Evolutionary conservation across 1,139 yeast genomes (phyloP), one percentile per base, ranked within the genome.

Genomic region (Debaryomycetaceae sp.): DNA sequence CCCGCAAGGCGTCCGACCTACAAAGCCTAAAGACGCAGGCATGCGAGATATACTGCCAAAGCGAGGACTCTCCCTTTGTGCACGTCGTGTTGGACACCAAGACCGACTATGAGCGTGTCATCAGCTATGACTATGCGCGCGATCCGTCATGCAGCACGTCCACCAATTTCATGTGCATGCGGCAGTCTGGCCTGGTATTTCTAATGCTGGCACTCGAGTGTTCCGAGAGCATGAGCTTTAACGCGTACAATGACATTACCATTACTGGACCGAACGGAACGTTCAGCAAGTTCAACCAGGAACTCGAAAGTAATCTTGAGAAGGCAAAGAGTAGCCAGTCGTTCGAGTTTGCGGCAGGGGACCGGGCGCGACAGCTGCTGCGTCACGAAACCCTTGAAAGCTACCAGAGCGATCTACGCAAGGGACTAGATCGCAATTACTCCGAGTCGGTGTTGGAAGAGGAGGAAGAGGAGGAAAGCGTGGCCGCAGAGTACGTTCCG

Each of bases 151-250:
- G 68, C 1, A 53, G 53, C 25, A 64, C 72, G 1, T 62, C 72
- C n/a, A 68, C 72, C 23, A 58, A 60, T 37, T 67, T 82, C 38
- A 76, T 86, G 22, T 86, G 95, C 50, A 80, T 86, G 80, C 62
- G 95, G 38, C 93, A 83, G 45, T 79, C 93, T 2, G 95, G 95
- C 2, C 78, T 83, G 28, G 78, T 85, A 0, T 86, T 81, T 51
- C 62, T 82, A 35, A 82, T 82, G 90, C 71, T 78, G 0, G 81
- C 77, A 1, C 58, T 63, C 2, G 92, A 82, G 47, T 72, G 80
- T 30, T 75, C 78, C 22, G 75, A 75, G 27, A 64, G 76, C 5
- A 51, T 79, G 13, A 63, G 58, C 14, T 81, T 86, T 50, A 82
- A 77, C 41, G 74, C 90, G 0, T 68, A 62, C 39, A 85, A 85